A percentile compares a stretch with the other conserved stretches of the same genome.
These are phyloP conservation scores for Populus nigra DNA, from an alignment of 345 rosid genomes.

Conservation along the genomic window DNA sequence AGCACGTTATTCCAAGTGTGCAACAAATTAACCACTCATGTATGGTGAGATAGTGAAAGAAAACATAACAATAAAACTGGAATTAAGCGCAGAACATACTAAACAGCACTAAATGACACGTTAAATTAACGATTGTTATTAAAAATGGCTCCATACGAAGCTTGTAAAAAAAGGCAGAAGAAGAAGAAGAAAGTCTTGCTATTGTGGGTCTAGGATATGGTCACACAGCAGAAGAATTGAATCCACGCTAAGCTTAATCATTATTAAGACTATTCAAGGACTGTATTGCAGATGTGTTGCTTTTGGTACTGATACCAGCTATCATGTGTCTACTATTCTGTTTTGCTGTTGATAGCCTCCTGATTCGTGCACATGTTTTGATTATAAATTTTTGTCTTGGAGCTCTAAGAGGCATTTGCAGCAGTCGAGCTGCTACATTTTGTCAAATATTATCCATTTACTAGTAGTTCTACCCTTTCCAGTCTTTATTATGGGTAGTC, in stretches of 20 bases:
- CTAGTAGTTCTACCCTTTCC: background rate
- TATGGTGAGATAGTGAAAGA: background rate
- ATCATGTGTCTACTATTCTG: background rate
- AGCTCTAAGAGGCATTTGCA: background rate
- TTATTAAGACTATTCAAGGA: background rate
- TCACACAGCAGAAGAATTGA: background rate
- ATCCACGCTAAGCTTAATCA: background rate
- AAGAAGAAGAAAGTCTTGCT: background rate
- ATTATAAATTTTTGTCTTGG: background rate
- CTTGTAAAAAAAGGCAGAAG: background rate
- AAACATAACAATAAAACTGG: background rate
- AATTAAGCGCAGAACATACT: background rate
- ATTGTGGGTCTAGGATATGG: background rate
- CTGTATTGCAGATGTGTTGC: background rate
- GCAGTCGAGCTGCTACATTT: background rate
- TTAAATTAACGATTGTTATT: background rate
- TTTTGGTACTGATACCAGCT: background rate
- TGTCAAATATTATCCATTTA: background rate
- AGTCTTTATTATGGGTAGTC: background rate
- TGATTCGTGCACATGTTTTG: background rate
- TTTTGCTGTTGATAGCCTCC: background rate
- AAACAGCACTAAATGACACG: background rate
- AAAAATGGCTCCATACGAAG: background rate
- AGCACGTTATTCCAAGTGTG: no score
- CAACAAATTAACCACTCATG: background rate